These are phyloP conservation scores for Pythium vanterpoolii DNA, from an alignment of 352 stramenopile species.

Conservation along the genomic window DNA sequence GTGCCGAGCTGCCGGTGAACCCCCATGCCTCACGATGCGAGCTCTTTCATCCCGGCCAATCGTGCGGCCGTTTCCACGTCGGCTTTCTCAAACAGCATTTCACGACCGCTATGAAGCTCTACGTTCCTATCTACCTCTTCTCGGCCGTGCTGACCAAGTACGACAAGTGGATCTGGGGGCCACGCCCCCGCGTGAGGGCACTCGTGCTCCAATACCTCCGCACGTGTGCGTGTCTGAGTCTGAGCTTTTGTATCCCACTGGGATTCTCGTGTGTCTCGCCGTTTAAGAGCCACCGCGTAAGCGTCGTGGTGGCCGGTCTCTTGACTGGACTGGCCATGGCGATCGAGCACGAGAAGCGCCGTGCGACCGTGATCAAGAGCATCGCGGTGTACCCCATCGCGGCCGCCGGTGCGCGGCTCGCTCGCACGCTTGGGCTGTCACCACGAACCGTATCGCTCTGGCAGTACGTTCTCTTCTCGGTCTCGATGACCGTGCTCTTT, in stretches of 20 bases:
- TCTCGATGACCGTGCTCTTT: slow-evolving; percentile 50
- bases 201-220: slow-evolving; percentile 56
- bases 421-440: slow-evolving; percentile 8
- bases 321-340: slow-evolving; percentile 40
- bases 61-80: slow-evolving; percentile 46
- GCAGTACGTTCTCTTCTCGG: slow-evolving; percentile 52
- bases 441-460: slow-evolving; percentile 23
- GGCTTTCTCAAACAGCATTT: slow-evolving; percentile 43
- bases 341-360: slow-evolving; percentile 55
- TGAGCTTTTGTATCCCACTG: slow-evolving; percentile 61
- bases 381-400: slow-evolving; percentile 55
- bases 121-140: slow-evolving; percentile 68
- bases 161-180: slow-evolving; percentile 63
- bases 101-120: slow-evolving; percentile 47
- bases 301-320: slow-evolving; percentile 30
- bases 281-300: slow-evolving; percentile 30
- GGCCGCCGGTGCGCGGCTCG: slow-evolving; percentile 26
- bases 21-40: slow-evolving; percentile 48
- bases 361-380: slow-evolving; percentile 63
- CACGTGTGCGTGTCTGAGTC: slow-evolving; percentile 60
- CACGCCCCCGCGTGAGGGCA: slow-evolving; percentile 34
- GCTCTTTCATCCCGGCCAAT: slow-evolving; percentile 33
- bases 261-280: slow-evolving; percentile 48
- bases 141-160: slow-evolving; percentile 61
- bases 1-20: slow-evolving; percentile 43